Evolutionary conservation across 805 yeast genomes (phyloP).

Genomic region (Candida boleticola): DNA sequence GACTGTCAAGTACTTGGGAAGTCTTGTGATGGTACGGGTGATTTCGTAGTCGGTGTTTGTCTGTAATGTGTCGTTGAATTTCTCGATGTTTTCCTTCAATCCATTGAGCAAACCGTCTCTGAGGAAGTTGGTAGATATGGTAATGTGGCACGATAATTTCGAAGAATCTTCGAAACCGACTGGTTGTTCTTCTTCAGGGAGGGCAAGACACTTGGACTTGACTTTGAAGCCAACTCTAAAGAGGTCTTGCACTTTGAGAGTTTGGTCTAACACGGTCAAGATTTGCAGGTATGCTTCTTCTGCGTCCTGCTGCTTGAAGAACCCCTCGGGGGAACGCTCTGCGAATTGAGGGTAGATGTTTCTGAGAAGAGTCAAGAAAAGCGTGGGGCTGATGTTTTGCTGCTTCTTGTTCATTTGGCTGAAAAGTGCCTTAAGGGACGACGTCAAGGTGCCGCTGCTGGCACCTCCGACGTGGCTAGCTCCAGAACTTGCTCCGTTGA

Average conservation of each 20-base stretch:
- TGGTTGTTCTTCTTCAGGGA: slow-evolving; percentile 28
- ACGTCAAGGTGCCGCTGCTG: slow-evolving; percentile 17
- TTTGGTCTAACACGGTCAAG: slow-evolving; percentile 48
- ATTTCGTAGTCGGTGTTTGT: slow-evolving; percentile 71
- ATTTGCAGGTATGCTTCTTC: slow-evolving; percentile 92
- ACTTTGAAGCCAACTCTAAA: slow-evolving; percentile 68
- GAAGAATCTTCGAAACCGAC: slow-evolving; percentile 47
- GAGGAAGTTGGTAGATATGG: slow-evolving; percentile 79
- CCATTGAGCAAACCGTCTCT: slow-evolving; percentile 80
- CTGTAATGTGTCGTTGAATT: slow-evolving; percentile 67
- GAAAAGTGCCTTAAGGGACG: slow-evolving; percentile 44
- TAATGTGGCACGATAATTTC: slow-evolving; percentile 88
- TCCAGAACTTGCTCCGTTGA: slow-evolving; percentile 10
- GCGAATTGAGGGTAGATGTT: slow-evolving; percentile 82
- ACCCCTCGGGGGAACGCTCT: slow-evolving; percentile 68
- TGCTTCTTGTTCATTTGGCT: slow-evolving; percentile 44
- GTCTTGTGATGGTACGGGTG: slow-evolving; percentile 57
- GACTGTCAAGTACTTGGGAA: slow-evolving; percentile 86
- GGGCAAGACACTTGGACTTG: slow-evolving; percentile 58
- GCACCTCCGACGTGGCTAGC: too few relatives aligned
- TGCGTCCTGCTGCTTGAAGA: slow-evolving; percentile 94
- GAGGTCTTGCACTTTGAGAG: slow-evolving; percentile 51
- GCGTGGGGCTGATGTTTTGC: slow-evolving; percentile 60
- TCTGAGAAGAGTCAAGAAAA: slow-evolving; percentile 65
- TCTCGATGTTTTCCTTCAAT: slow-evolving; percentile 73